A percentile compares a stretch with the other conserved stretches of the same genome.
Conservation (phyloP, 2,329 filamentous ascomycete species). For the Colletotrichum nymphaeae region DNA sequence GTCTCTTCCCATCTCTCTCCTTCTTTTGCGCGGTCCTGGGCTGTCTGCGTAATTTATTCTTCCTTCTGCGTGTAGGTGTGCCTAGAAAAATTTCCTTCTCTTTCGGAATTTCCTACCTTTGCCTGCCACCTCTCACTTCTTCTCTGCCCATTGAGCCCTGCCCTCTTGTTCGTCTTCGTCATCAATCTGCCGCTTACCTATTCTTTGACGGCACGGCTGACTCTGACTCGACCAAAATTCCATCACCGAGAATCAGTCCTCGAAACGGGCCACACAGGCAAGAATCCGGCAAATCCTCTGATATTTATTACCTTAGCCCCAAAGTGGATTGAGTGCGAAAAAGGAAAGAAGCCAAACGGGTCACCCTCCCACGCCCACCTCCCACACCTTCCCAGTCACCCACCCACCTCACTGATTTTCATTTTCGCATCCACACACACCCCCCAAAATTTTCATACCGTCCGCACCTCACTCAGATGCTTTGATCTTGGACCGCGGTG, state of each 20-base stretch:
- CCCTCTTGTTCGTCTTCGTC: constrained; percentile 30
- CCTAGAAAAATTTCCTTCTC: constrained; percentile 16
- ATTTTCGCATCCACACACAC: constrained; percentile 3
- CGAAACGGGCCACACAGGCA: neutral
- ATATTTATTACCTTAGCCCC: constrained; percentile 25
- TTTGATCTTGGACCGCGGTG: constrained; percentile 29
- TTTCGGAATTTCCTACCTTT: constrained; percentile 12
- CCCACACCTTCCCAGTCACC: constrained; percentile 14
- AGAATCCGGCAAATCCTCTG: constrained; percentile 20
- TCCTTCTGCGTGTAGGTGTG: constrained; percentile 16
- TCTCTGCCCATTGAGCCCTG: constrained; percentile 31
- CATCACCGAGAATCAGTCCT: constrained; percentile 36
- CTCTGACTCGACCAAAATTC: constrained; percentile 24
- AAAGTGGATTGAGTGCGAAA: constrained; percentile 17
- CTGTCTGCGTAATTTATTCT: constrained; percentile 33
- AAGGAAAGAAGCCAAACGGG: constrained; percentile 23
- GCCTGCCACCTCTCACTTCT: neutral
- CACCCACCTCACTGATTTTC: neutral
- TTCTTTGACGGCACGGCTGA: neutral
- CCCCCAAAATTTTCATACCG: constrained; percentile 18
- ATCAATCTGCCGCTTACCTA: neutral
- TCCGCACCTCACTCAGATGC: constrained; percentile 21
- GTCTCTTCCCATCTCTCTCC: neutral
- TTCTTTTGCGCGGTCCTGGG: neutral
- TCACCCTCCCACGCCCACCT: constrained; percentile 15